Evolutionary conservation across 345 rosid genomes (phyloP).

Genomic region (Brassica incana): DNA sequence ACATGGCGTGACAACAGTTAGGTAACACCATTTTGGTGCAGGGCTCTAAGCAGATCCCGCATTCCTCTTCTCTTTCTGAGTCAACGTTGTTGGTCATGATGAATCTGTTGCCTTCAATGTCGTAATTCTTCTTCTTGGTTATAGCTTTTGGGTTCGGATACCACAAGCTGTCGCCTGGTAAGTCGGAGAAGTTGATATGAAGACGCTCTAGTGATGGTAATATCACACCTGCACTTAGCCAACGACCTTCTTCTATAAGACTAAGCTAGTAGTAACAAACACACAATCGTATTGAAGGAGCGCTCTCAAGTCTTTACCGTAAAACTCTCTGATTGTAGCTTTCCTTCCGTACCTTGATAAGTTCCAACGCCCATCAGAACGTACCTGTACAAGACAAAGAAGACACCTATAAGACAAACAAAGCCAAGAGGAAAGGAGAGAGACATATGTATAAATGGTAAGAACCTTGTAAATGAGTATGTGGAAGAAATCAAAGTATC

Average conservation of each 20-base stretch:
- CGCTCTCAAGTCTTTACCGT: constrained; percentile 46
- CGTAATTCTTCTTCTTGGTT: constrained; percentile 47
- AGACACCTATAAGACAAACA: constrained; percentile 31
- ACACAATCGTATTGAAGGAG: neutral
- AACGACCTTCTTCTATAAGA: neutral
- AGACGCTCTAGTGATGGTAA: constrained; percentile 85
- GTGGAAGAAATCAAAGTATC: constrained; percentile 82
- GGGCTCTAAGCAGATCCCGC: constrained; percentile 96
- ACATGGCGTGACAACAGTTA: constrained; percentile 91
- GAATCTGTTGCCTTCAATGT: constrained; percentile 46
- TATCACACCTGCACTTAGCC: constrained; percentile 62
- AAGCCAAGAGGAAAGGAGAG: constrained; percentile 1
- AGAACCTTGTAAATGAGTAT: constrained; percentile 77
- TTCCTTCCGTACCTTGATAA: constrained; percentile 71
- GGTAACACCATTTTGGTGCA: constrained; percentile 94
- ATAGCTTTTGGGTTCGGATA: constrained; percentile 35
- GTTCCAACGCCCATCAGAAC: constrained; percentile 56
- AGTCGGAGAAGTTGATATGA: constrained; percentile 55
- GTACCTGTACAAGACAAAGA: constrained; percentile 54
- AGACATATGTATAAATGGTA: neutral
- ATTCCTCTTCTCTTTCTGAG: constrained; percentile 88
- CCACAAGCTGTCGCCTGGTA: constrained; percentile 39
- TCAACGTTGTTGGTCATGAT: constrained; percentile 46
- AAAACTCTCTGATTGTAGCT: constrained; percentile 85
- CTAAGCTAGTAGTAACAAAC: neutral